Evolutionary conservation across 441 rosid species (phyloP), one percentile per base, ranked within the genome.

Genomic region (Brassica balearica): DNA sequence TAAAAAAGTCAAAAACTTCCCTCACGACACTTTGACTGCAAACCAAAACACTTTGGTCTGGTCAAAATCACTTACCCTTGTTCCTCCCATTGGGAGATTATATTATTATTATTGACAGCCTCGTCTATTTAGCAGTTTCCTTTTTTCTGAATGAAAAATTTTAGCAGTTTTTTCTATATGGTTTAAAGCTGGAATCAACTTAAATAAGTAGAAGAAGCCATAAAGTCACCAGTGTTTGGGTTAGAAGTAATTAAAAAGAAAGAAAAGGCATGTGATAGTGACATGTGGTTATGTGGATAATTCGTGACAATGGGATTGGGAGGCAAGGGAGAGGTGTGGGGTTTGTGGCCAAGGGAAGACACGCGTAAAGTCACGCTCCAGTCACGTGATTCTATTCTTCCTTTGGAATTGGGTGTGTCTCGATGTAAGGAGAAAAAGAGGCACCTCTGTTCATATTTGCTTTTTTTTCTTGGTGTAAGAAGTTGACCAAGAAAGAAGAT

Each of bases 311-410:
- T 46, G 48, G 43, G 76, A 22, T 56, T 46, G 48, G 43, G 76
- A 53, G 59, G 29, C 12, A 58, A 38, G 34, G 43, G 59, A 56
- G 60, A 19, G 62, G 14, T 63, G 82, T 63, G 82, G 68, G 79
- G 79, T 67, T 71, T 63, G 43, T 75, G 36, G 43, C 7, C 27
- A 46, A 46, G 56, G 63, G 19, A 15, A 65, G 72, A 77, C 77
- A 78, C 71, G 72, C 72, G 72, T 68, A 65, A 15, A 75, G 34
- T 65, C 83, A 80, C 80, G 83, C 76, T 75, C 73, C 55, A 34
- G 34, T 80, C 83, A 80, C 83, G 83, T 80, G 83, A 65, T 80
- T 75, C 76, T 80, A 59, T 75, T 71, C 73, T 74, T 64, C 32
- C 65, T 58, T 70, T 65, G 62, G 10, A 53, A 64, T 59, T 72